These are phyloP conservation scores for Cubamyces lactineus DNA, from an alignment of 768 basidiomycete species.

Conservation along the genomic window DNA sequence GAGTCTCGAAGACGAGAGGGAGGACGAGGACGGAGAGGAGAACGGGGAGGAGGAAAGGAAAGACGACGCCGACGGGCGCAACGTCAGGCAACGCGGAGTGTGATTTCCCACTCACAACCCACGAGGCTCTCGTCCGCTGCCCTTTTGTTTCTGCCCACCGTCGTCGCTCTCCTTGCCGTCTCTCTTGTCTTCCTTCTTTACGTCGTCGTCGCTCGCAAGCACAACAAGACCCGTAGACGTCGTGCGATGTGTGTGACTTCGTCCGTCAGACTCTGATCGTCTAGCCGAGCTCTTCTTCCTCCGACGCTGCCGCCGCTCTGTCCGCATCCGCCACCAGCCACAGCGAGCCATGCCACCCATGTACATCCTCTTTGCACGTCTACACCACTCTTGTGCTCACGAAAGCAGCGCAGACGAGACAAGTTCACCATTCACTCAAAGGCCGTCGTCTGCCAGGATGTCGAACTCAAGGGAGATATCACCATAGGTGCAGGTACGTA, in stretches of 20 bases:
- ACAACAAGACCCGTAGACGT: background rate
- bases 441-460: constrained; percentile 90
- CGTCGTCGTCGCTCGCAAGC: background rate
- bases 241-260: constrained; percentile 3
- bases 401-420: constrained; percentile 60
- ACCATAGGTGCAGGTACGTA: constrained; percentile 80
- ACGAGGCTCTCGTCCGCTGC: constrained; percentile 9
- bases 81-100: constrained; percentile 1
- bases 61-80: constrained; percentile 6
- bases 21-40: background rate
- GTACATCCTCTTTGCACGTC: constrained; percentile 9
- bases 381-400: background rate
- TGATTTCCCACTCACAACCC: constrained; percentile 12
- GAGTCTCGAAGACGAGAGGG: background rate
- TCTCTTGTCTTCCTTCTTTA: no score
- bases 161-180: background rate
- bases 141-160: background rate
- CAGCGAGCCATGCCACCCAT: constrained; percentile 25
- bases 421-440: constrained; percentile 90
- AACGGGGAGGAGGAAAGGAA: constrained; percentile 7
- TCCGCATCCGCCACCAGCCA: constrained; percentile 7
- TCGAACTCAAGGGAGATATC: constrained; percentile 92
- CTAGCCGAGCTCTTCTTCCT: no score
- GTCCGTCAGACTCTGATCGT: background rate
- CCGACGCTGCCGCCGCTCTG: background rate